Conservation (phyloP, 805 yeast species). For the Saturnispora ahearnii region DNA sequence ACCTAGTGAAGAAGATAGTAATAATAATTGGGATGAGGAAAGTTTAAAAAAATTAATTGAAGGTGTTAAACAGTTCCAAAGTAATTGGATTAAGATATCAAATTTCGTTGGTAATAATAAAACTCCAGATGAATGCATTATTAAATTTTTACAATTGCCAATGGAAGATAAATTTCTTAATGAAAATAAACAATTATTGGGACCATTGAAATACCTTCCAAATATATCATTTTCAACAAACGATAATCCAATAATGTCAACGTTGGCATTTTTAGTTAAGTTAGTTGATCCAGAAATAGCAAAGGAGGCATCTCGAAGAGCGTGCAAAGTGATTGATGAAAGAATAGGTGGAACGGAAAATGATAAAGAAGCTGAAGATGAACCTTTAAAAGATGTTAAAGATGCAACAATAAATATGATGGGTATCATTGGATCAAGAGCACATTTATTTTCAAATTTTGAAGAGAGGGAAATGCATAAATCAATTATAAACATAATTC, state of each 20-base stretch:
- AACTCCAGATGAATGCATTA: conserved; percentile 70
- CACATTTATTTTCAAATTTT: conserved; percentile 69
- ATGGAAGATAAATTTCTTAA: conserved; percentile 67
- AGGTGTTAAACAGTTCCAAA: conserved; percentile 51
- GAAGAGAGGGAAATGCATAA: conserved; percentile 73
- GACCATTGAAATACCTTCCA: conserved; percentile 74
- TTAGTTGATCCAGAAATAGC: conserved; percentile 83
- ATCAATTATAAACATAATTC: conserved; percentile 46
- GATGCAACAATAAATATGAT: conserved; percentile 64
- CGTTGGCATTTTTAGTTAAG: conserved; percentile 79
- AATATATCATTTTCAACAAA: conserved; percentile 76
- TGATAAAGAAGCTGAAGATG: conserved; percentile 3
- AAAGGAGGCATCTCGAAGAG: conserved; percentile 65
- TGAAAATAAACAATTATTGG: conserved; percentile 39
- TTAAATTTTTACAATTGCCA: conserved; percentile 70
- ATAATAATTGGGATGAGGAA: conserved; percentile 54
- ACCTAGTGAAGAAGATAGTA: conserved; percentile 26
- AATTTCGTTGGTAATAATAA: conserved; percentile 50
- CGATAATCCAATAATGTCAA: conserved; percentile 90
- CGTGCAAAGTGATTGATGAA: conserved; percentile 42
- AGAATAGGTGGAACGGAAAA: conserved; percentile 19
- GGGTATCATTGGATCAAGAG: conserved; percentile 68
- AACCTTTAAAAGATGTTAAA: conserved; percentile 30
- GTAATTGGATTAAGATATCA: conserved; percentile 77
- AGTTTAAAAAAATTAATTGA: conserved; percentile 53